Conservation (phyloP, 148 eudicot species). For the Rhododendron simsii region DNA sequence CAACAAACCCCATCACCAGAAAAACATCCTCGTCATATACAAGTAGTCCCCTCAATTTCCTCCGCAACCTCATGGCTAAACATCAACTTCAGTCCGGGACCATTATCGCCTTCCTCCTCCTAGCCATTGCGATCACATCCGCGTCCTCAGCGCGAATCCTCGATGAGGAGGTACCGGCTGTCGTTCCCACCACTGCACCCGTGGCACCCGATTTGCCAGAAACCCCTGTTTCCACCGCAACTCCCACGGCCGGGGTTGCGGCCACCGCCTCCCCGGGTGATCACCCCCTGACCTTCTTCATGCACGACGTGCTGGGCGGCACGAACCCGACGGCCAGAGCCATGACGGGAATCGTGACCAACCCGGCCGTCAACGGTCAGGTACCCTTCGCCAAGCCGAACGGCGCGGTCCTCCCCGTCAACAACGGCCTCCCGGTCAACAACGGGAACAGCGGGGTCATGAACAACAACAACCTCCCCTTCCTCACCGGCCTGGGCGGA, state of each 20-base stretch:
- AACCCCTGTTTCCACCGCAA: slow-evolving; percentile 1
- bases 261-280: slow-evolving; percentile 9
- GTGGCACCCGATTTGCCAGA: slow-evolving; percentile 7
- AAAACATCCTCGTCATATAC: not conserved
- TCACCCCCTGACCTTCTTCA: slow-evolving; percentile 57
- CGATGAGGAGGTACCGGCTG: slow-evolving; percentile 26
- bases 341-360: slow-evolving; percentile 76
- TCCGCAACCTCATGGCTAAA: slow-evolving; percentile 13
- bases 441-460: slow-evolving; percentile 48
- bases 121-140: slow-evolving; percentile 31
- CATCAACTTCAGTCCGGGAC: slow-evolving; percentile 9
- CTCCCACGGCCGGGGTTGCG: not conserved
- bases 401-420: slow-evolving; percentile 65
- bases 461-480: slow-evolving; percentile 82
- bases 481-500: slow-evolving; percentile 86
- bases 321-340: slow-evolving; percentile 78
- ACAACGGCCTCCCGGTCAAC: slow-evolving; percentile 55
- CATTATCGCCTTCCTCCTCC: slow-evolving; percentile 31
- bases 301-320: slow-evolving; percentile 95
- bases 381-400: slow-evolving; percentile 90
- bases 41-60: not conserved
- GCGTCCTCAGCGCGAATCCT: slow-evolving; percentile 48
- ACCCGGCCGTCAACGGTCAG: slow-evolving; percentile 75
- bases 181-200: slow-evolving; percentile 13
- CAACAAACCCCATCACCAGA: slow-evolving; percentile 7